Base-by-base conservation (phyloP, 2,329 filamentous ascomycete species). In the Claviceps sp. region DNA sequence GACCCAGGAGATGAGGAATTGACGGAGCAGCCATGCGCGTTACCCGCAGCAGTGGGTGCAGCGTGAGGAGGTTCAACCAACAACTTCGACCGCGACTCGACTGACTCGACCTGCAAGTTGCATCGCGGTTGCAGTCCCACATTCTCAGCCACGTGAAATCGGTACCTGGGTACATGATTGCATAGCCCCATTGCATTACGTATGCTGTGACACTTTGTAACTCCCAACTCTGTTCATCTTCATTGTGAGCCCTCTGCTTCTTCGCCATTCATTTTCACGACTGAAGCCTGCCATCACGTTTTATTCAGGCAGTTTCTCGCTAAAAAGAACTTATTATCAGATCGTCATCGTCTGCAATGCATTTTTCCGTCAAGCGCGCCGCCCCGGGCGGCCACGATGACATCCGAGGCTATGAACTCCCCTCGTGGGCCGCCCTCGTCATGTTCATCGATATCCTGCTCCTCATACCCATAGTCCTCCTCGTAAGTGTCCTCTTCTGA, bases 1-100 rank as follows among this genome's bases (percentile, higher is more conserved):
- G 74, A 63, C 63, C 87, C 63, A 71, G 79, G 37, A 95, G 77
- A 61, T 95, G 91, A 2, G 89, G 89, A 46, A 95, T 95, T 24
- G 83, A 78, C 42, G 81, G 72, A 34, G 82, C 78, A 47, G 85
- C 78, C 85, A 90, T 90, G 38, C 26, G 30, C 9, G 26, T 16
- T 24, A 16, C 20, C 42, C 13, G 9, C 41, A 13, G 41, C 41
- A 34, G 30, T 34, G 30, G 30, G 30, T 34, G 30, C 30, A 34
- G 30, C 30, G 30, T 34, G 30, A 34, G 9, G 30, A 34, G 11
- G 30, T 34, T 34, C 30, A 11, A 4, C 30, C 30, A 34, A 34
- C 30, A 34, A 34, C 30, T 34, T 34, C 30, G 30, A 34, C 30
- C 30, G 30, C 30, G 8, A 30, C 26, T 11, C 6, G 24, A 26